These are phyloP conservation scores for Tetradesmus lagerheimii DNA, from an alignment of 139 green algal genomes.

Conservation along the genomic window DNA sequence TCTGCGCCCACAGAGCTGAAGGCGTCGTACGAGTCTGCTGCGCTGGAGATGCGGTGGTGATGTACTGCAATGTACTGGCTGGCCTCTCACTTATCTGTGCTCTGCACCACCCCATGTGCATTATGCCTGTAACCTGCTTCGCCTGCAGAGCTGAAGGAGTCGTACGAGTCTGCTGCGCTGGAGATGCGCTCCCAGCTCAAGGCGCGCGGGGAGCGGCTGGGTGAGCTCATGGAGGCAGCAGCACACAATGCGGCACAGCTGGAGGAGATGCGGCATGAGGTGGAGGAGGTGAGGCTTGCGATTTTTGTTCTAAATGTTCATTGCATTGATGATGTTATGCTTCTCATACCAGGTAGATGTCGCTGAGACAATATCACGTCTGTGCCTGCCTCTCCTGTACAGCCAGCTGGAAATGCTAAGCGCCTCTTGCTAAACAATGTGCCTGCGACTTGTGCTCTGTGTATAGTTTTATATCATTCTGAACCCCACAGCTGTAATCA, in stretches of 20 bases:
- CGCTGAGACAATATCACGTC: too few relatives aligned
- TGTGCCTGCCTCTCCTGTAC: too few relatives aligned
- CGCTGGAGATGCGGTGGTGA: conserved; percentile 60
- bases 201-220: conserved; percentile 84
- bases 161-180: conserved; percentile 61
- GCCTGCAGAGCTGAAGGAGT: conserved; percentile 53
- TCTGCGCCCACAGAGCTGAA: conserved; percentile 54
- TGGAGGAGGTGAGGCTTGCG: conserved; percentile 40
- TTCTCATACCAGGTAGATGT: too few relatives aligned
- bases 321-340: too few relatives aligned
- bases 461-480: too few relatives aligned
- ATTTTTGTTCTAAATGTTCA: too few relatives aligned
- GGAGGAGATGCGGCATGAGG: conserved; percentile 40
- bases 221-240: conserved; percentile 78
- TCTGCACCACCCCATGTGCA: neutral
- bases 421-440: too few relatives aligned
- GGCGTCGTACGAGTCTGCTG: conserved; percentile 60
- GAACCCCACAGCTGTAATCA: too few relatives aligned
- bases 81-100: too few relatives aligned
- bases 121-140: neutral
- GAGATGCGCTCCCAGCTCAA: conserved; percentile 70
- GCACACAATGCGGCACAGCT: conserved; percentile 39
- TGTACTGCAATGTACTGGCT: too few relatives aligned
- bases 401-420: too few relatives aligned
- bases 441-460: too few relatives aligned